A percentile compares a stretch with the other conserved stretches of the same genome.
These are phyloP conservation scores for Cystobasidiaceae sp. DNA, from an alignment of 1,284 basidiomycete species.

Conservation along the genomic window DNA sequence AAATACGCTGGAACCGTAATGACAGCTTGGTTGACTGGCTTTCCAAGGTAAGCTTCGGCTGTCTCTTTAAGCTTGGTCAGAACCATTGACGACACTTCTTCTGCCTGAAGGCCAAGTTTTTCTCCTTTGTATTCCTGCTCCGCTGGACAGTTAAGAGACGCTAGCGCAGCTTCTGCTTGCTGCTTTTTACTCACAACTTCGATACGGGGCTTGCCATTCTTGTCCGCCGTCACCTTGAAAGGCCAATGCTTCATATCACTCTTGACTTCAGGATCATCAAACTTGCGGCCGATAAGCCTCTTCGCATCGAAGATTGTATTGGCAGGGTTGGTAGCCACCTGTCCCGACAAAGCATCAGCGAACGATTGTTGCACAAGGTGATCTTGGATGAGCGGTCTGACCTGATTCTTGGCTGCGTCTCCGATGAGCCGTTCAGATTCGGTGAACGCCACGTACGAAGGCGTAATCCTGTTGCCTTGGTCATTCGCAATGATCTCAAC, in stretches of 20 bases:
- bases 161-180: not conserved
- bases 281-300: conserved; percentile 83
- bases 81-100: conserved; percentile 97
- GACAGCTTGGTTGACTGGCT: conserved; percentile 67
- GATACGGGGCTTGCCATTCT: conserved; percentile 75
- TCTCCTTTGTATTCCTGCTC: conserved; percentile 72
- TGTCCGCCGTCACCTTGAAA: conserved; percentile 77
- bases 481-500: conserved; percentile 97
- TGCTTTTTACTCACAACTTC: conserved; percentile 51
- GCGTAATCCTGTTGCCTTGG: conserved; percentile 84
- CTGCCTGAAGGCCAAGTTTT: conserved; percentile 82
- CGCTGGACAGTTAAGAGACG: not conserved
- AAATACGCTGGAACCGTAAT: conserved; percentile 83
- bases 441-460: conserved; percentile 79
- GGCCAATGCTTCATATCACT: conserved; percentile 77
- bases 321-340: conserved; percentile 45
- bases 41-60: conserved; percentile 91
- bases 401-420: conserved; percentile 94
- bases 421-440: conserved; percentile 90
- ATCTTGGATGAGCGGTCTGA: conserved; percentile 53
- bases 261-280: conserved; percentile 80
- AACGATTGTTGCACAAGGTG: conserved; percentile 66
- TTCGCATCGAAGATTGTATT: conserved; percentile 88
- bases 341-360: conserved; percentile 46
- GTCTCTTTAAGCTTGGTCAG: conserved; percentile 97